Percentiles rank a stretch among this genome's conserved stretches.
Evolutionary conservation across 345 rosid genomes (phyloP).

Genomic region (Kernera saxatilis): DNA sequence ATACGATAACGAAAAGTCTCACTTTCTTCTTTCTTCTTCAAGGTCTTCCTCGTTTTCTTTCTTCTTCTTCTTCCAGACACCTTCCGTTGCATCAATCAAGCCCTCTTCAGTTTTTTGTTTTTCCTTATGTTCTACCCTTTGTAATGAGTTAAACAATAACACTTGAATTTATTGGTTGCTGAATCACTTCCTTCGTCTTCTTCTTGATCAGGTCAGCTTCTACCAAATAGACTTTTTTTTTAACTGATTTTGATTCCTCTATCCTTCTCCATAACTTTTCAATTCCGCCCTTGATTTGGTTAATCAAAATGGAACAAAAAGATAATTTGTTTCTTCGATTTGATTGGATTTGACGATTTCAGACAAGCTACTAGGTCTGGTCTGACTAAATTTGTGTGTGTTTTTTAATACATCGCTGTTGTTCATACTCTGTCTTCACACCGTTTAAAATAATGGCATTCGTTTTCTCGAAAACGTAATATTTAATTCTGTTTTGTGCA

Average conservation of each 20-base stretch:
- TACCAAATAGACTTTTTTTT: background rate
- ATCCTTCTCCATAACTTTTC: background rate
- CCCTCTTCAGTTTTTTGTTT: background rate
- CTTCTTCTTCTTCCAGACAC: background rate
- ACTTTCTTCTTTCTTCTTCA: slow-evolving; percentile 9
- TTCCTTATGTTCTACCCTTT: slow-evolving; percentile 1
- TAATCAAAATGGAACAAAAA: background rate
- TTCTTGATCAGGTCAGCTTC: slow-evolving; percentile 21
- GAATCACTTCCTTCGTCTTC: slow-evolving; percentile 7
- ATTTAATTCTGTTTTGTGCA: background rate
- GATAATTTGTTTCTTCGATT: background rate
- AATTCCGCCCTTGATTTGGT: background rate
- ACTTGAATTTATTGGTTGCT: background rate
- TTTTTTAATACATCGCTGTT: background rate
- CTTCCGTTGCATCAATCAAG: background rate
- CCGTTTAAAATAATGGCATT: no score
- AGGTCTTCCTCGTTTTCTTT: slow-evolving; percentile 17
- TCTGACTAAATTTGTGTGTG: background rate
- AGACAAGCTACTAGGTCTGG: slow-evolving; percentile 14
- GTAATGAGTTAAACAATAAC: background rate
- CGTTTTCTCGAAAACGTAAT: no score
- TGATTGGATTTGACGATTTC: slow-evolving; percentile 11
- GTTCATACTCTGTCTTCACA: slow-evolving; percentile 10
- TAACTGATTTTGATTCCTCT: background rate
- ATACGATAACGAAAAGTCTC: slow-evolving; percentile 17